Evolutionary conservation across 495 filamentous ascomycete species (phyloP), one percentile per base, ranked within the genome.

Genomic region (Penicillium waksmanii): DNA sequence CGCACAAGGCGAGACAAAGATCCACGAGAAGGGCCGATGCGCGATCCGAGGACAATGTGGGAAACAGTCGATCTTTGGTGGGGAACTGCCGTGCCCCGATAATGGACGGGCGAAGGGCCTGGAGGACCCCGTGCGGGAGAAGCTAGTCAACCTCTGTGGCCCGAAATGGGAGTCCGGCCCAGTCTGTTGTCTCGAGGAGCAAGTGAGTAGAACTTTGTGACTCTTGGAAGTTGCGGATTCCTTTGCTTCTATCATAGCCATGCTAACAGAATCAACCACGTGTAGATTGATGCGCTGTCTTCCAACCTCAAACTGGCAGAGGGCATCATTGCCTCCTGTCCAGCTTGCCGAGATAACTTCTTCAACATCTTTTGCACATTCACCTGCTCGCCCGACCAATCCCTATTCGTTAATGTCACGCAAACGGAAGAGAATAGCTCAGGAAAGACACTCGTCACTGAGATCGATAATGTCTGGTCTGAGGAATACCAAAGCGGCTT

Each of bases 281-380:
- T 49, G 21, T 68, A 93, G 91, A 80, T 98, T 56, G 84, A 90
- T 55, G 81, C 87, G 7, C 84, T 98, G 42, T 83, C 87, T 21
- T 86, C 77, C 53, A 96, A 96, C 64, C 81, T 98, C 52, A 86
- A 91, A 64, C 89, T 89, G n/a, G 93, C 92, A 1, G 90, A 93
- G 66, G 81, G 85, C 53, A 88, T 98, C 61, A 97, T 98, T 68
- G 83, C 90, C 31, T 88, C 91, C 21, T 98, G 95, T 75, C 95
- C 95, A 12, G 95, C 95, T 25, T 98, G 95, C 81, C 93, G 91
- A 75, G 87, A 89, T 53, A 98, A 98, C 77, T 98, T 98, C 75
- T 97, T 89, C 82, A 93, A 98, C 78, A 84, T 96, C 46, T 98
- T 98, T 68, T 98, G 95, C 77, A 92, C 91, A 5, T 96, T 98